These are phyloP conservation scores for Pseudogymnoascus verrucosus DNA, from an alignment of 2,329 filamentous ascomycete species.

Conservation along the genomic window DNA sequence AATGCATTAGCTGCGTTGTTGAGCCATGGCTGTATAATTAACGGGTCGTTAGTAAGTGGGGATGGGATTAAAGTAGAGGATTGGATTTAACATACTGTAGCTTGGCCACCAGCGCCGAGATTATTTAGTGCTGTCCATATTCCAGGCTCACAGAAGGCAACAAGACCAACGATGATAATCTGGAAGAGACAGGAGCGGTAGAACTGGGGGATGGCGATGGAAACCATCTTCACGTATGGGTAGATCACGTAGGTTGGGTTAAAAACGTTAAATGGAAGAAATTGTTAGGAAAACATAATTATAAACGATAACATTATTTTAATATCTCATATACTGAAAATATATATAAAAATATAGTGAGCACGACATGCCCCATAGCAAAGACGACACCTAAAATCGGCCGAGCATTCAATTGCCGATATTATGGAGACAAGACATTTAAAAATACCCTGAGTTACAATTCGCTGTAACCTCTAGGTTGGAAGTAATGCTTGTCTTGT, in stretches of 20 bases:
- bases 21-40: conserved; percentile 47
- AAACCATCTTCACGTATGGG: not conserved
- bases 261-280: not conserved
- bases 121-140: conserved; percentile 70
- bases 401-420: not conserved
- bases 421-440: not conserved
- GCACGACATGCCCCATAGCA: not conserved
- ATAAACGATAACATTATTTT: not conserved
- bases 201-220: not conserved
- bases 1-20: conserved; percentile 63
- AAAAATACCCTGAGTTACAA: too few relatives aligned
- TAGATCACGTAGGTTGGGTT: not conserved
- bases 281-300: not conserved
- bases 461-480: too few relatives aligned
- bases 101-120: conserved; percentile 59
- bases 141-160: conserved; percentile 62
- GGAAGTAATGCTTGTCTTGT: too few relatives aligned
- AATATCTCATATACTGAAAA: not conserved
- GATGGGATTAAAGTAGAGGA: not conserved
- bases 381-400: not conserved
- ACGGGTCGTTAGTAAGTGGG: not conserved
- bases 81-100: not conserved
- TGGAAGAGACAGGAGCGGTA: not conserved
- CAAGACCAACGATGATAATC: conserved; percentile 58
- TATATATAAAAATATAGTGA: not conserved